Conservation (phyloP, 2,329 filamentous ascomycete species). For the Metarhizium humberi region DNA sequence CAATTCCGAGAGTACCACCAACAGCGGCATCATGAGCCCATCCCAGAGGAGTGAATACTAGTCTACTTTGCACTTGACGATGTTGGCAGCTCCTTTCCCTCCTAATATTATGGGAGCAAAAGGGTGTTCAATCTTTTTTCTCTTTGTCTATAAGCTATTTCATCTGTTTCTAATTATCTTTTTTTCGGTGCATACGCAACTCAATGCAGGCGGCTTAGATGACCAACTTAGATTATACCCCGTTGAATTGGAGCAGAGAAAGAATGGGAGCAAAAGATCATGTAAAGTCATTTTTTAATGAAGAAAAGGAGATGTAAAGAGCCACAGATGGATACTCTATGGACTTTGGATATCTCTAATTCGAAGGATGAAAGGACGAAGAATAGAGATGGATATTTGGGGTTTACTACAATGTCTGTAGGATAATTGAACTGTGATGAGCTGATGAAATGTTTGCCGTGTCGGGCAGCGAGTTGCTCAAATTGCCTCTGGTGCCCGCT, state of each 20-base stretch:
- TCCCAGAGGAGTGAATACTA: constrained; percentile 22
- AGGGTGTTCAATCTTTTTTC: not conserved
- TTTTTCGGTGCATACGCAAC: not conserved
- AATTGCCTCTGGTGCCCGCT: no score
- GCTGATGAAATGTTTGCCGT: not conserved
- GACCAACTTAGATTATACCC: constrained; percentile 8
- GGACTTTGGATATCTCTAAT: not conserved
- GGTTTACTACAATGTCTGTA: not conserved
- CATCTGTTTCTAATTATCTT: constrained; percentile 1
- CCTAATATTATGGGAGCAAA: not conserved
- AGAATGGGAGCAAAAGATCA: not conserved
- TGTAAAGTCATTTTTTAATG: not conserved
- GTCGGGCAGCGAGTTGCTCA: no score
- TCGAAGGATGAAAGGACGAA: not conserved
- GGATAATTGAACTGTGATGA: not conserved
- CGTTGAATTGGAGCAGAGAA: not conserved
- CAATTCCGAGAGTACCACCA: constrained; percentile 31
- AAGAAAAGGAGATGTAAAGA: not conserved
- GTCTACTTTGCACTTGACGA: not conserved
- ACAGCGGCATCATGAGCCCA: constrained; percentile 27
- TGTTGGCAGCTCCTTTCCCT: not conserved
- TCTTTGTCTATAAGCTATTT: not conserved
- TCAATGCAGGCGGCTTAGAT: constrained; percentile 1
- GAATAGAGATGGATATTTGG: not conserved
- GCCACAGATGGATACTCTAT: not conserved